These are phyloP conservation scores for Neurospora sp. DNA, from an alignment of 495 filamentous ascomycete genomes.

Conservation along the genomic window DNA sequence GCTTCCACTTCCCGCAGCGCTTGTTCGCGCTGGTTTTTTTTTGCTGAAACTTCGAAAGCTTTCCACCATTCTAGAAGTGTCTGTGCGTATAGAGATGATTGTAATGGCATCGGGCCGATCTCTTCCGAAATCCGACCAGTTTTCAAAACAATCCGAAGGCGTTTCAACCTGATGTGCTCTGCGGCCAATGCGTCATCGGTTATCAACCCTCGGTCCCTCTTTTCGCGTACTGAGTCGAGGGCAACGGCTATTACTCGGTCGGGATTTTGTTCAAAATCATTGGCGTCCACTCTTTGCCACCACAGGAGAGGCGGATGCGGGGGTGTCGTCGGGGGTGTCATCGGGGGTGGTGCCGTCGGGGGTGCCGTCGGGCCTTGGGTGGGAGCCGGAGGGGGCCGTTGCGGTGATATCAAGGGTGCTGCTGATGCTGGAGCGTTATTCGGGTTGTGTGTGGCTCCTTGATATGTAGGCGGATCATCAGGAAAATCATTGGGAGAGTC, in stretches of 20 bases:
- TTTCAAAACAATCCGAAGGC: background rate
- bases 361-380: background rate
- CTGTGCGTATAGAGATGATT: background rate
- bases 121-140: background rate
- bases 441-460: background rate
- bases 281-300: background rate
- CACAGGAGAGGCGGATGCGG: background rate
- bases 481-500: background rate
- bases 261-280: background rate
- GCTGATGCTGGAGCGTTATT: background rate
- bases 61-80: background rate
- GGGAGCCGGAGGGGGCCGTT: background rate
- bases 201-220: background rate
- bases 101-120: background rate
- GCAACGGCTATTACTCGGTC: background rate
- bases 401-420: background rate
- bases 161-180: background rate
- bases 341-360: background rate
- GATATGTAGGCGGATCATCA: background rate
- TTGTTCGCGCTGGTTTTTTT: background rate
- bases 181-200: background rate
- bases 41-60: background rate
- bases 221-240: background rate
- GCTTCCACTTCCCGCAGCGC: background rate
- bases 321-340: background rate